Evolutionary conservation across 805 yeast species (phyloP), one percentile per base, ranked within the genome.

Genomic region (Metschnikowia chrysomelidarum): DNA sequence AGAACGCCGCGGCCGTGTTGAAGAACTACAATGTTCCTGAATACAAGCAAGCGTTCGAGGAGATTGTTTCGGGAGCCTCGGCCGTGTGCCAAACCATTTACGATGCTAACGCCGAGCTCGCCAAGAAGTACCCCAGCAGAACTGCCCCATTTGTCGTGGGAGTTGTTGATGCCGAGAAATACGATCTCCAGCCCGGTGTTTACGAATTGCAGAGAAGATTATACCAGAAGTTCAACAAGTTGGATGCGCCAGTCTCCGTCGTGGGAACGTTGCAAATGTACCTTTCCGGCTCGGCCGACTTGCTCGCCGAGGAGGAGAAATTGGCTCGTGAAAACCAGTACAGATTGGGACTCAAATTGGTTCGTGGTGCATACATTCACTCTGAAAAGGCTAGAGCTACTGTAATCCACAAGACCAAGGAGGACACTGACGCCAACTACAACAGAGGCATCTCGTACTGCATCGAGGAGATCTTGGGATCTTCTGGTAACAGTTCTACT

Each of bases 181-280:
- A 76, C 59, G 87, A 83, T 46, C 71, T 89, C 44, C 98, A 89
- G 65, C 80, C 77, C 43, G 97, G 95, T 51, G 97, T 91, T 21
- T 91, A 91, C 57, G 86, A 82, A 44, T 74, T 87, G 49, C 98
- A 89, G 69, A 76, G 96, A 59, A 75, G 80, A 48, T 70, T 89
- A 58, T 87, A 83, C 69, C 53, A 74, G 46, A 76, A 73, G 53
- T 89, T 78, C 66, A 89, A 89, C 67, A 76, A 75, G 24, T 50
- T 64, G 23, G 64, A 75, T 40, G 57, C 66, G 25, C 79, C 81
- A 4, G 71, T 79, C 15, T 76, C 83, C 19, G 85, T 87, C 17
- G 85, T 86, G 31, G 97, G 98, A 19, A 89, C 98, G 7, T 75
- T 91, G 60, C 98, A 89, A 67, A 80, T 91, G 87, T 89, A 89